Conservation (phyloP, 257 asterid species). For the Anisodus tanguticus region DNA sequence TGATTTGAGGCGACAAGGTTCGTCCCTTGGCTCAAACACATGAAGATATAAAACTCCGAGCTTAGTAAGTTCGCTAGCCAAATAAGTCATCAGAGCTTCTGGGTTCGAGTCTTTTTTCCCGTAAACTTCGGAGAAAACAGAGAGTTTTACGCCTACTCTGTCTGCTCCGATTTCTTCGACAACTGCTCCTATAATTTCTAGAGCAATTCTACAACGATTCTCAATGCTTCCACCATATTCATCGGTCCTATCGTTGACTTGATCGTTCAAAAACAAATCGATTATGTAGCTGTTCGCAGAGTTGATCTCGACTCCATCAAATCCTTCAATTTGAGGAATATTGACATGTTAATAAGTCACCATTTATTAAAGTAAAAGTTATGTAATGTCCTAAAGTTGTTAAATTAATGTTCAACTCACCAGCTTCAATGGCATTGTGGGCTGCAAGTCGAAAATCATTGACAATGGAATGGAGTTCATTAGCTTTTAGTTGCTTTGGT, state of each 20-base stretch:
- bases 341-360: background rate
- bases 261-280: constrained; percentile 82
- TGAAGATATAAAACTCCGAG: constrained; percentile 55
- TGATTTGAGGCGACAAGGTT: constrained; percentile 24
- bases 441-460: background rate
- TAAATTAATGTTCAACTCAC: background rate
- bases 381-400: background rate
- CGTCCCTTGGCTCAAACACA: constrained; percentile 49
- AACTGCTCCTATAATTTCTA: constrained; percentile 64
- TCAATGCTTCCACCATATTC: constrained; percentile 75
- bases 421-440: constrained; percentile 23
- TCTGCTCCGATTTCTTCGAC: constrained; percentile 72
- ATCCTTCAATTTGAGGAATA: constrained; percentile 46
- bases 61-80: constrained; percentile 28
- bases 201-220: constrained; percentile 72
- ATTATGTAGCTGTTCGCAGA: constrained; percentile 94
- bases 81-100: constrained; percentile 60
- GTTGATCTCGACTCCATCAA: constrained; percentile 91
- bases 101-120: constrained; percentile 52
- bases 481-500: background rate
- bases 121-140: constrained; percentile 85
- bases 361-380: background rate
- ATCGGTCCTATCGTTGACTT: constrained; percentile 79
- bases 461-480: constrained; percentile 1
- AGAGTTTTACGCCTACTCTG: constrained; percentile 74